These are phyloP conservation scores for Sequoiadendron giganteum DNA, from an alignment of 75 land plant species.

Conservation along the genomic window DNA sequence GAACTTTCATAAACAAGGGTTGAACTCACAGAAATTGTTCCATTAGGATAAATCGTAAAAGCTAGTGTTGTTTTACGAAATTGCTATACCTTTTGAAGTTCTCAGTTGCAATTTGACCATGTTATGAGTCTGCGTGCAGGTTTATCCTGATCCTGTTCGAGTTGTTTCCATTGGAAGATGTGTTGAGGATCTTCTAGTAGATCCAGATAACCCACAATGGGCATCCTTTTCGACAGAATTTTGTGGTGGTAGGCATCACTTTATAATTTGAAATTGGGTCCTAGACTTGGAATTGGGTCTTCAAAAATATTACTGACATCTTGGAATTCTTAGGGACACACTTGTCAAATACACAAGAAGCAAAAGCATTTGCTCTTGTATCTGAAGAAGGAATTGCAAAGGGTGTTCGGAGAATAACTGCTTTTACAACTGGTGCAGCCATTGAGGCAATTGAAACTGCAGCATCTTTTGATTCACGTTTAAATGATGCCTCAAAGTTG, in stretches of 20 bases:
- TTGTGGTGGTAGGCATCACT: constrained; percentile 74
- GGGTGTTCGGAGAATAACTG: constrained; percentile 86
- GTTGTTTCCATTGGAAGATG: constrained; percentile 82
- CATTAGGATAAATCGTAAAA: not conserved
- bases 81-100: not conserved
- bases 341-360: constrained; percentile 87
- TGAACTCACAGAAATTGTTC: not conserved
- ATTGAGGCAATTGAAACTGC: constrained; percentile 70
- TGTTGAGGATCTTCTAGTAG: constrained; percentile 77
- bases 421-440: constrained; percentile 74
- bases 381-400: constrained; percentile 99
- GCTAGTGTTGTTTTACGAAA: not conserved
- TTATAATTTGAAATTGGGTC: not conserved
- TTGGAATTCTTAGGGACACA: constrained; percentile 68
- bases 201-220: constrained; percentile 92
- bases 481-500: constrained; percentile 55
- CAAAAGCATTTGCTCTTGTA: constrained; percentile 86
- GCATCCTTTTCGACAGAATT: constrained; percentile 76
- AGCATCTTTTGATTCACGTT: constrained; percentile 41
- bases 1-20: not conserved
- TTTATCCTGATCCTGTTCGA: constrained; percentile 97
- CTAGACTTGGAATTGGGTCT: not conserved
- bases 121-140: constrained; percentile 35
- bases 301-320: not conserved
- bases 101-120: not conserved